phyloP scores from a whole-genome alignment of 805 yeast genomes.

The Lachancea waltii region DNA sequence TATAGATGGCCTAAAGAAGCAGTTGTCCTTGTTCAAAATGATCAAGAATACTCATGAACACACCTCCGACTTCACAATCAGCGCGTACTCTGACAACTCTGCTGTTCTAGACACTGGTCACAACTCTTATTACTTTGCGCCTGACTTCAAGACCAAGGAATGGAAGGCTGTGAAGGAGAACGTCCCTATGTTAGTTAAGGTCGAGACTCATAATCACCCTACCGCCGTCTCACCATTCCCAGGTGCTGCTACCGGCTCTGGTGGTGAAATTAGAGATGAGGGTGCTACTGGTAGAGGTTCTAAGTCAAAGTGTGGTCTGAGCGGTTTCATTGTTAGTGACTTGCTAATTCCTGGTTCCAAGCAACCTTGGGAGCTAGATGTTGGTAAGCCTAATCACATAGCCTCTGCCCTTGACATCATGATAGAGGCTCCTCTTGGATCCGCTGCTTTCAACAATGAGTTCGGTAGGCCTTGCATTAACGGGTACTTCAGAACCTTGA shows the following conservation, averaged over 20 bases:
- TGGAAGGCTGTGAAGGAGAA: conserved; percentile 73
- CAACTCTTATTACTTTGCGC: conserved; percentile 69
- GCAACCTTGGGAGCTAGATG: conserved; percentile 92
- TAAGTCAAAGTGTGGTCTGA: conserved; percentile 89
- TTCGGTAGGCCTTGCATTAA: conserved; percentile 96
- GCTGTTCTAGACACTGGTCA: conserved; percentile 65
- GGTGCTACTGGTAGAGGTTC: conserved; percentile 99
- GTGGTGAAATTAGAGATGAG: conserved; percentile 99
- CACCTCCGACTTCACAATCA: conserved; percentile 74
- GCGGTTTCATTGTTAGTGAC: conserved; percentile 91
- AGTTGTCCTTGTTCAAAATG: conserved; percentile 81
- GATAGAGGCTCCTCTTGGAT: conserved; percentile 96
- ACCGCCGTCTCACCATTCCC: conserved; percentile 99
- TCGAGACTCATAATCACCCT: conserved; percentile 98
- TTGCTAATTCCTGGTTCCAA: conserved; percentile 73
- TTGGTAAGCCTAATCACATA: conserved; percentile 90
- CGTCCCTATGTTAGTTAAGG: conserved; percentile 87
- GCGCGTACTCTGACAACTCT: conserved; percentile 96
- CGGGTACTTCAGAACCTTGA: conserved; percentile 94
- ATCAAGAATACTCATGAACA: conserved; percentile 85
- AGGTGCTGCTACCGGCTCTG: conserved; percentile 99
- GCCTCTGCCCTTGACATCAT: conserved; percentile 90
- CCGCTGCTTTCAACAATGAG: conserved; percentile 97
- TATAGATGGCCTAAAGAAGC: conserved; percentile 74
- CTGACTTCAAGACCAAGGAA: conserved; percentile 61